Conservation (phyloP, 257 asterid species). For the Plantago elongata region DNA sequence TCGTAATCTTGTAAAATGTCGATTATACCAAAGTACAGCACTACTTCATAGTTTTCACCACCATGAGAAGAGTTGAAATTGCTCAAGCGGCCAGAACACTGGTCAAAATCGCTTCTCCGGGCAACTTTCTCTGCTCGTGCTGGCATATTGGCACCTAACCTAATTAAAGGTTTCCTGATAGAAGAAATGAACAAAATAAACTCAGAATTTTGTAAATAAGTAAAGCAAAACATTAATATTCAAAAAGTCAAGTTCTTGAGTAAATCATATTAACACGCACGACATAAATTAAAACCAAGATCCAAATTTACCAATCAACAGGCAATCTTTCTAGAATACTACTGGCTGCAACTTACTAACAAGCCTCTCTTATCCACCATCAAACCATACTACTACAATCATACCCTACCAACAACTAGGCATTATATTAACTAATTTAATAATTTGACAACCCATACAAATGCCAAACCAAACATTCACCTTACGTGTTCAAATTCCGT, state of each 20-base stretch:
- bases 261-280: background rate
- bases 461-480: slow-evolving; percentile 28
- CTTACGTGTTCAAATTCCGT: slow-evolving; percentile 32
- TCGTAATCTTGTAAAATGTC: slow-evolving; percentile 93
- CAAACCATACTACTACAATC: slow-evolving; percentile 21
- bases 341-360: background rate
- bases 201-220: background rate
- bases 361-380: slow-evolving; percentile 12
- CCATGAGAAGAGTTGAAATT: slow-evolving; percentile 40
- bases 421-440: slow-evolving; percentile 24
- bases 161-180: slow-evolving; percentile 73
- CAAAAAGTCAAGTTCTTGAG: background rate
- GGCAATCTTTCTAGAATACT: no score
- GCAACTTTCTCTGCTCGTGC: slow-evolving; percentile 80
- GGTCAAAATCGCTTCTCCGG: slow-evolving; percentile 78
- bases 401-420: slow-evolving; percentile 40
- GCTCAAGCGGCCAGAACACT: slow-evolving; percentile 47
- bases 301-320: background rate
- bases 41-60: slow-evolving; percentile 65
- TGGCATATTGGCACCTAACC: slow-evolving; percentile 95
- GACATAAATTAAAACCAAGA: background rate
- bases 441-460: slow-evolving; percentile 27
- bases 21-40: slow-evolving; percentile 86
- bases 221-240: background rate
- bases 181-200: slow-evolving; percentile 5